Evolutionary conservation across 2,329 filamentous ascomycete species (phyloP).

Genomic region (Verticillium tricorpus): DNA sequence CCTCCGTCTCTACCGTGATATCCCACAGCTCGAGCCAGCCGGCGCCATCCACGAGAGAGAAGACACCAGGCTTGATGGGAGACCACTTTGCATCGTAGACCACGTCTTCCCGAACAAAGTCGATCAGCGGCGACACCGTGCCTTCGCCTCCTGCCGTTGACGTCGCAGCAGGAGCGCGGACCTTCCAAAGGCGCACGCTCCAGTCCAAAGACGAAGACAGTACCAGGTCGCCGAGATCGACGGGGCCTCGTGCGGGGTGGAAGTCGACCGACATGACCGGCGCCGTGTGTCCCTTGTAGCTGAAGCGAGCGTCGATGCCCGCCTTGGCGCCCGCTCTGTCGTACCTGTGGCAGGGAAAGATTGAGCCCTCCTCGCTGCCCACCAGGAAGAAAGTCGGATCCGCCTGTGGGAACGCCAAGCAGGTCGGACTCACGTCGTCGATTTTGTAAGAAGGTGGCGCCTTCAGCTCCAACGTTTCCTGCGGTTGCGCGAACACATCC

Average conservation of each 20-base stretch:
- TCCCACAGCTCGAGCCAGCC: constrained; percentile 95
- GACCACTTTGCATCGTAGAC: constrained; percentile 97
- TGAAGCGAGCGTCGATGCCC: constrained; percentile 83
- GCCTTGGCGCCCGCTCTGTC: constrained; percentile 96
- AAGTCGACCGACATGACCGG: constrained; percentile 96
- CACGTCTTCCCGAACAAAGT: constrained; percentile 90
- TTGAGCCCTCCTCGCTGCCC: constrained; percentile 92
- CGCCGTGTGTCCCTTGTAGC: constrained; percentile 85
- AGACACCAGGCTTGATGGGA: constrained; percentile 88
- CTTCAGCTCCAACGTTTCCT: constrained; percentile 85
- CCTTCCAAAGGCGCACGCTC: constrained; percentile 96
- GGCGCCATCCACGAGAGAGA: constrained; percentile 88
- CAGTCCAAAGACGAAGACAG: constrained; percentile 92
- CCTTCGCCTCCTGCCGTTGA: constrained; percentile 53
- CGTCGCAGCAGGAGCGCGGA: constrained; percentile 73
- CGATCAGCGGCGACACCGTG: constrained; percentile 69
- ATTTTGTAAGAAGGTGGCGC: constrained; percentile 83
- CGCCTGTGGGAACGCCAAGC: constrained; percentile 88
- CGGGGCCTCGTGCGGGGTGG: constrained; percentile 84
- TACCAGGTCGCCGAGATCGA: constrained; percentile 91
- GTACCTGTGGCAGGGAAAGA: constrained; percentile 95
- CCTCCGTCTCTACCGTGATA: constrained; percentile 85
- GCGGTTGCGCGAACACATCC: constrained; percentile 95
- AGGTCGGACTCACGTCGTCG: constrained; percentile 91
- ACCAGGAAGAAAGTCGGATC: constrained; percentile 98